phyloP scores from a whole-genome alignment of 164 flowering plant species.

The Brasenia schreberi region DNA sequence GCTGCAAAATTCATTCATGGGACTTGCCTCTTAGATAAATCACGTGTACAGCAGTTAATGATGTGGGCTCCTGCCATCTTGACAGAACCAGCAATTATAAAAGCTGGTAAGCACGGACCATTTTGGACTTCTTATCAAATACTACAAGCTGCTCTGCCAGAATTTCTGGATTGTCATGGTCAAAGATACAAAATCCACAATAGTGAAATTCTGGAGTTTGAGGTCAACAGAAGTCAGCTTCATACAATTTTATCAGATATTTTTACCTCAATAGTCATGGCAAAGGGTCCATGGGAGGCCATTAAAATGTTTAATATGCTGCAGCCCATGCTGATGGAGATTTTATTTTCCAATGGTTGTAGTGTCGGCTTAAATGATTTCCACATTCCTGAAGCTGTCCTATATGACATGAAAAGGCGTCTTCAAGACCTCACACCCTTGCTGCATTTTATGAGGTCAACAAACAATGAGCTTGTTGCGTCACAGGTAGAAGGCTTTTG shows the following conservation, averaged over 20 bases:
- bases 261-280: conserved; percentile 32
- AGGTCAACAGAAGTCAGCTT: conserved; percentile 30
- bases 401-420: conserved; percentile 13
- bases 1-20: conserved; percentile 51
- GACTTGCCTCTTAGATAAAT: conserved; percentile 25
- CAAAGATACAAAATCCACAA: conserved; percentile 31
- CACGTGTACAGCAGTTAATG: conserved; percentile 48
- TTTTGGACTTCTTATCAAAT: conserved; percentile 66
- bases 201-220: conserved; percentile 39
- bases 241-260: conserved; percentile 41
- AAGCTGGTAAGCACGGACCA: conserved; percentile 20
- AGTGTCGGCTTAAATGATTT: conserved; percentile 66
- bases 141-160: conserved; percentile 50
- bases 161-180: conserved; percentile 35
- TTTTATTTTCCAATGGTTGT: conserved; percentile 47
- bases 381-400: conserved; percentile 16
- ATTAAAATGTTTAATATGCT: conserved; percentile 45
- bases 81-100: conserved; percentile 46
- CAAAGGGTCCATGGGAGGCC: conserved; percentile 62
- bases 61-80: conserved; percentile 43
- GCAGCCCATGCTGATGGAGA: conserved; percentile 86
- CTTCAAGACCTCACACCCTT: conserved; percentile 29
- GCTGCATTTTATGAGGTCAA: conserved; percentile 30
- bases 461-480: conserved; percentile 43
- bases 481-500: conserved; percentile 44